These are phyloP conservation scores for Candida cerambycidarum DNA, from an alignment of 805 yeast genomes.

Conservation along the genomic window DNA sequence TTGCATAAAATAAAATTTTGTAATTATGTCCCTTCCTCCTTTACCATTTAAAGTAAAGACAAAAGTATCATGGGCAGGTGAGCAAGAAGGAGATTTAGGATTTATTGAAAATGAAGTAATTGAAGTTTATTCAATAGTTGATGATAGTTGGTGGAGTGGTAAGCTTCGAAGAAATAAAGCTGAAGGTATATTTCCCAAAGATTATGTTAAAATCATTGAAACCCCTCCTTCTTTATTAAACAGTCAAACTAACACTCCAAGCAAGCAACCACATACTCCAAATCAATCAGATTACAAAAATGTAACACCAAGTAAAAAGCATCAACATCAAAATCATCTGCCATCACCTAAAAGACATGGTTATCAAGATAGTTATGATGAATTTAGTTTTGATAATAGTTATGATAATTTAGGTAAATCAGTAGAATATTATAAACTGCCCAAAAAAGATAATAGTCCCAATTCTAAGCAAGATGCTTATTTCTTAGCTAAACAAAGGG, in stretches of 20 bases:
- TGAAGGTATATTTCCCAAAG: slow-evolving; percentile 84
- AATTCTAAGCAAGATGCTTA: slow-evolving; percentile 19
- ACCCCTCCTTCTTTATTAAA: slow-evolving; percentile 13
- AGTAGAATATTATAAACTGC: slow-evolving; percentile 7
- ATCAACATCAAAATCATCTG: not conserved
- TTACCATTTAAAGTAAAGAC: slow-evolving; percentile 79
- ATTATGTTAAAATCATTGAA: slow-evolving; percentile 67
- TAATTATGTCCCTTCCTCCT: slow-evolving; percentile 28
- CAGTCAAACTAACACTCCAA: slow-evolving; percentile 15
- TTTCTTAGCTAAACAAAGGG: slow-evolving; percentile 24
- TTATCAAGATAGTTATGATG: slow-evolving; percentile 13
- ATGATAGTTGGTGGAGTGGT: slow-evolving; percentile 94
- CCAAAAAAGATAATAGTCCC: slow-evolving; percentile 3
- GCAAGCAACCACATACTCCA: slow-evolving; percentile 16
- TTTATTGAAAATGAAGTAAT: slow-evolving; percentile 92
- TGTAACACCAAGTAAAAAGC: slow-evolving; percentile 16
- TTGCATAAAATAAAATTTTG: not conserved
- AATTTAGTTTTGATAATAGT: slow-evolving; percentile 25
- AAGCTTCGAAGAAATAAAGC: slow-evolving; percentile 73
- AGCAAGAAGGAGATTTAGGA: slow-evolving; percentile 84
- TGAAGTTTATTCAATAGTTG: slow-evolving; percentile 75
- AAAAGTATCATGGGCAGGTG: slow-evolving; percentile 91
- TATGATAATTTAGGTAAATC: slow-evolving; percentile 19
- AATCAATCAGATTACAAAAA: slow-evolving; percentile 3
- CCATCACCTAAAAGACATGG: slow-evolving; percentile 16